Base-by-base conservation (phyloP, 2,329 filamentous ascomycete species). In the Xylariaceae sp. region DNA sequence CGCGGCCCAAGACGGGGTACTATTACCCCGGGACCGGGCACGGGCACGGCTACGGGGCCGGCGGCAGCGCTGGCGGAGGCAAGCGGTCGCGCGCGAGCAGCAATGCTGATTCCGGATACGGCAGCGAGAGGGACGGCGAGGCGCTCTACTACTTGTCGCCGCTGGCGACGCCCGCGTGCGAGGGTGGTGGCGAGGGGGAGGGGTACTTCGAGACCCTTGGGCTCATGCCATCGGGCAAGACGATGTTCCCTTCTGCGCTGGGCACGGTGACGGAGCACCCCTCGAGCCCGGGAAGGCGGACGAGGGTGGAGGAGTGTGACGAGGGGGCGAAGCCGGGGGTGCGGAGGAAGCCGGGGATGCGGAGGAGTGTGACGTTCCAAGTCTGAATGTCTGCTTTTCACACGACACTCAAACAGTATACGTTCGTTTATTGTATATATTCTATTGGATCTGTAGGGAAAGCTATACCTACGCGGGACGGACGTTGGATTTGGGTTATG, bases 281-380 rank as follows among this genome's bases (percentile, higher is more conserved):
- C 8, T 6, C 9, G n/a, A n/a, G n/a, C n/a, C 16, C 16, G 19
- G 18, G 38, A 19, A 33, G 18, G 31, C 39, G n/a, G 40, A 19
- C 18, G 26, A 12, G 9, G 42, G 9, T 32, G 32, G 4, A 30
- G 40, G 34, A 41, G 49, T 15, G 36, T 17, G 4, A 37, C 38
- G n/a, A n/a, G n/a, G n/a, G 26, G 37, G 26, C 17, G 37, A 31
- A 24, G 12, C 29, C 18, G 24, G 26, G 30, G 19, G 26, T 15
- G 6, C 2, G 13, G 9, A 12, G 24, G 17, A 9, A 3, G 2
- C 12, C 24, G 38, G 1, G 29, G 41, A 39, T 42, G 4, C 45
- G 41, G 22, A 41, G 46, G 43, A 53, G 49, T 16, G 43, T 53
- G 9, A 45, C 46, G 7, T 53, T 53, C 16, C 38, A 50, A 19